phyloP scores from a whole-genome alignment of 768 basidiomycete species.

The Amanita exitialis region DNA sequence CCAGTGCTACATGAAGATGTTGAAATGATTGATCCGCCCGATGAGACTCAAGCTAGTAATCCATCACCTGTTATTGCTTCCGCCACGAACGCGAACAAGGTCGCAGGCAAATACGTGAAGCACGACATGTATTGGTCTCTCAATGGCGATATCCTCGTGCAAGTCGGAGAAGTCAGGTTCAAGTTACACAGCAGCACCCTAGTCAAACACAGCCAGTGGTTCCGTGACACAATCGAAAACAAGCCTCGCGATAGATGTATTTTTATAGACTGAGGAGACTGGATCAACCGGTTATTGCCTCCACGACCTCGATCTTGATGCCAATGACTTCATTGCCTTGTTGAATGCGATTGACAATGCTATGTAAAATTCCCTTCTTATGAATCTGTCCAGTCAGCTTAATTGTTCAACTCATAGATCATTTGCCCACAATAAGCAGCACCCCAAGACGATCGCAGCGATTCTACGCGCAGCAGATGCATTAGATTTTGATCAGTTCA shows the following conservation, averaged over 20 bases:
- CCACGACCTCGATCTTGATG: constrained; percentile 12
- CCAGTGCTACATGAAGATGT: neutral
- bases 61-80: neutral
- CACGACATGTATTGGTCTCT: constrained; percentile 19
- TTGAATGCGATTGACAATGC: constrained; percentile 22
- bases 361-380: constrained; percentile 14
- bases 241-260: constrained; percentile 3
- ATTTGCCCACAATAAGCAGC: neutral
- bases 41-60: neutral
- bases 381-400: neutral
- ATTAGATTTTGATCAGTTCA: neutral
- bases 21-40: neutral
- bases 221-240: constrained; percentile 13
- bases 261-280: constrained; percentile 9
- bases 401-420: neutral
- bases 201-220: constrained; percentile 20
- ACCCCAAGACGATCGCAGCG: neutral
- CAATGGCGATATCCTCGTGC: constrained; percentile 25
- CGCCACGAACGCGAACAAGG: neutral
- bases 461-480: neutral
- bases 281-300: neutral
- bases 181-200: constrained; percentile 26
- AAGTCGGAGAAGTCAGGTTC: constrained; percentile 23
- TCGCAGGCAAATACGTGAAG: neutral
- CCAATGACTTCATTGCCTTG: constrained; percentile 22